phyloP scores from a whole-genome alignment of 768 basidiomycete species.

The Boletus rubroflammeus region DNA sequence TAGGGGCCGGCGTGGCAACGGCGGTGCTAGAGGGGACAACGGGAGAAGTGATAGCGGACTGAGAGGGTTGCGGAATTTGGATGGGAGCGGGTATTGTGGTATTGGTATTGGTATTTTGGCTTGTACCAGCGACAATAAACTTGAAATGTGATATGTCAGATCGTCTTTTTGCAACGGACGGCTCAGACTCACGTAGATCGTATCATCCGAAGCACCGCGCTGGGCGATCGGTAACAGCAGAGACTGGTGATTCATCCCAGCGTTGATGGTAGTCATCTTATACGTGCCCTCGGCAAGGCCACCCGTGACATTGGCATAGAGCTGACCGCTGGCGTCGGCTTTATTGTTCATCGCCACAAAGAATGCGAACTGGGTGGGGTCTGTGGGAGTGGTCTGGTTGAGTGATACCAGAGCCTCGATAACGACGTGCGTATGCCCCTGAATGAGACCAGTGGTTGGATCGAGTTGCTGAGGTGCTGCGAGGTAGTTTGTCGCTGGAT shows the following conservation, averaged over 20 bases:
- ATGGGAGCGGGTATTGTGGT: slow-evolving; percentile 4
- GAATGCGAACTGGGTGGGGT: slow-evolving; percentile 54
- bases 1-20: neutral
- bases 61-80: slow-evolving; percentile 1
- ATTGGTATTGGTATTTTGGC: slow-evolving; percentile 11
- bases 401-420: slow-evolving; percentile 50
- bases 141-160: slow-evolving; percentile 10
- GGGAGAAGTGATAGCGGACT: neutral
- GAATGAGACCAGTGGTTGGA: slow-evolving; percentile 42
- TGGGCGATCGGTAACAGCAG: slow-evolving; percentile 36
- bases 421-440: slow-evolving; percentile 63
- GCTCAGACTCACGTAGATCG: slow-evolving; percentile 35
- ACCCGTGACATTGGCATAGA: slow-evolving; percentile 45
- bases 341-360: slow-evolving; percentile 51
- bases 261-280: slow-evolving; percentile 41
- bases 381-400: slow-evolving; percentile 43
- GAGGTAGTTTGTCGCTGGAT: slow-evolving; percentile 50
- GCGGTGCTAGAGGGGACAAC: neutral
- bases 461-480: slow-evolving; percentile 53
- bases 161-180: neutral
- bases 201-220: slow-evolving; percentile 41
- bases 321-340: slow-evolving; percentile 41
- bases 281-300: slow-evolving; percentile 55
- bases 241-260: slow-evolving; percentile 47
- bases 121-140: slow-evolving; percentile 25